Percentiles rank a stretch among this genome's conserved stretches.
Evolutionary conservation across 2,329 filamentous ascomycete species (phyloP).

Genomic region (Septoria petroselini): DNA sequence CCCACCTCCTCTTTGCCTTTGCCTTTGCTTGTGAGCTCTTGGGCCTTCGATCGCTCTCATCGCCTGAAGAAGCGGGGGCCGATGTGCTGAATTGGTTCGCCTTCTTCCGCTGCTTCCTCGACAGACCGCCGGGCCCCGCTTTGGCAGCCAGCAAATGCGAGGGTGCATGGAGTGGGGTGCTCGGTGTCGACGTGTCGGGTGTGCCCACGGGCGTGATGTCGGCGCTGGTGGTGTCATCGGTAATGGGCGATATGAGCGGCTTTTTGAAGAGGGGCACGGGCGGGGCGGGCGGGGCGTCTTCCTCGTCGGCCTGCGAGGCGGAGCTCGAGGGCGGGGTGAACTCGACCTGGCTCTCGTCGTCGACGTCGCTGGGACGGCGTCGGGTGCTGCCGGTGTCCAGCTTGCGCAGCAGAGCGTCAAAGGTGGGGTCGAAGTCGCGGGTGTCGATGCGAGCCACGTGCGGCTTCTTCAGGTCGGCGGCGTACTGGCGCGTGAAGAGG

Average conservation of each 20-base stretch:
- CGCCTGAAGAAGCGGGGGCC: constrained; percentile 72
- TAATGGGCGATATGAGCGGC: constrained; percentile 35
- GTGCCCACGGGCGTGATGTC: constrained; percentile 69
- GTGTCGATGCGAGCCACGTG: constrained; percentile 77
- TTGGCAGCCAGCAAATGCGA: constrained; percentile 70
- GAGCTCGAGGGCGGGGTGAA: constrained; percentile 53
- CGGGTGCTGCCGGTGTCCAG: constrained; percentile 56
- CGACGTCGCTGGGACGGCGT: constrained; percentile 28
- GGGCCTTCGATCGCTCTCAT: constrained; percentile 62
- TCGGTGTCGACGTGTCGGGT: constrained; percentile 74
- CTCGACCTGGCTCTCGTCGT: constrained; percentile 42
- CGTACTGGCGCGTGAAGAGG: constrained; percentile 87
- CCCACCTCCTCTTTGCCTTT: constrained; percentile 91
- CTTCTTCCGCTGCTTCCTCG: constrained; percentile 73
- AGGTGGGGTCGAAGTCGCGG: constrained; percentile 81
- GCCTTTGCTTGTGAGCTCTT: constrained; percentile 53
- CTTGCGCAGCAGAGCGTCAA: constrained; percentile 86
- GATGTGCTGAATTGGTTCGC: constrained; percentile 50
- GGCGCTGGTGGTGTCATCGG: constrained; percentile 51
- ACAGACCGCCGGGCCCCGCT: constrained; percentile 72
- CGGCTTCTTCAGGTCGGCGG: constrained; percentile 76
- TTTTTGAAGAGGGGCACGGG: constrained; percentile 49
- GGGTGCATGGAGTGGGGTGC: constrained; percentile 60
- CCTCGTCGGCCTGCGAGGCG: constrained; percentile 48
- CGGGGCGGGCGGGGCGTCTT: constrained; percentile 53